Evolutionary conservation across 495 filamentous ascomycete species (phyloP), one percentile per base, ranked within the genome.

Genomic region (Beverwykella pulmonaria): DNA sequence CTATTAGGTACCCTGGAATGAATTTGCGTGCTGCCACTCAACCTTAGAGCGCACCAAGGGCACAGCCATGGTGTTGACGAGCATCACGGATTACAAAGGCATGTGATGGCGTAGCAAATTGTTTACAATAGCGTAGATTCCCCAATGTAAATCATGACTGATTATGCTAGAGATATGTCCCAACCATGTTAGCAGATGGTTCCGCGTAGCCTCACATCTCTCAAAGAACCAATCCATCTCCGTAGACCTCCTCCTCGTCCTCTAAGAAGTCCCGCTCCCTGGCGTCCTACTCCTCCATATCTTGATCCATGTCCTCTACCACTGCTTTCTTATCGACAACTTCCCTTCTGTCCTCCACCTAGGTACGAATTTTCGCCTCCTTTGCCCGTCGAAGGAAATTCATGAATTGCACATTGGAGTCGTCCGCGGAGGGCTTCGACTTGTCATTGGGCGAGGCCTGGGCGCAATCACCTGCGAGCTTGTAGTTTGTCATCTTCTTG

Each of bases 221-320:
- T 53, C 49, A 47, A 53, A 29, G 20, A 25, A 26, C 17, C 8
- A 5, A 19, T 54, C 32, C 23, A 15, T 34, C n/a, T 2, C 10
- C 29, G 4, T 20, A 6, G 15, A 54, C 19, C 6, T 54, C 27
- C 4, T 30, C 25, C 52, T 54, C 52, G 25, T 49, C 57, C n/a
- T 59, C 55, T 22, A 60, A 6, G 22, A n/a, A 47, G 2, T 60
- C 57, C 39, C 39, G 41, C 39, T 49, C 44, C 19, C 20, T 15
- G 30, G 27, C 25, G 20, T 60, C 57, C 30, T 41, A 5, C 34
- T 58, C 30, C 20, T 39, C 34, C 30, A 2, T 1, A 7, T 58
- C 54, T 20, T 4, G 6, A 23, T 41, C 19, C 17, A 58, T 46
- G 10, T 29, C 34, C 54, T 23, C 2, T 10, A 22, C 12, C 36